phyloP scores from a whole-genome alignment of 164 flowering plant species.

The Magnolia officinalis region DNA sequence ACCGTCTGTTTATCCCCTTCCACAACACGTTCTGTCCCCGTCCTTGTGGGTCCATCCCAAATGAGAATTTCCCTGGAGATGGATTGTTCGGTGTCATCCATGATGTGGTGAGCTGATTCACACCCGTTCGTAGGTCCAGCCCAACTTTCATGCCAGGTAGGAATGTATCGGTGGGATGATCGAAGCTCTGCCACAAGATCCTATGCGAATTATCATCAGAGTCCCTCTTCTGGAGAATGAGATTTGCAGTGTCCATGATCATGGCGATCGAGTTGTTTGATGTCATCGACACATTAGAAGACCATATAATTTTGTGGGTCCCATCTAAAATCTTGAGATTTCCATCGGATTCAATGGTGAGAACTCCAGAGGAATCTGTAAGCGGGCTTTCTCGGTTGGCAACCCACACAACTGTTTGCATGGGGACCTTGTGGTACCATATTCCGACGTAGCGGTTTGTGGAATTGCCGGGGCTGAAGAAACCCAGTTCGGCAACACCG shows the following conservation, averaged over 20 bases:
- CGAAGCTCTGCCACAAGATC: conserved; percentile 31
- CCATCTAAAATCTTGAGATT: conserved; percentile 12
- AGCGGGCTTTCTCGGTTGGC: conserved; percentile 24
- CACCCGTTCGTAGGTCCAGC: conserved; percentile 13
- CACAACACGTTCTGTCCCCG: not conserved
- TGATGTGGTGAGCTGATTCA: conserved; percentile 12
- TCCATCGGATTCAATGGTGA: conserved; percentile 6
- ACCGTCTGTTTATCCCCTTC: not conserved
- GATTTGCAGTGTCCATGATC: conserved; percentile 18
- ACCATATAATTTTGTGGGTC: conserved; percentile 5
- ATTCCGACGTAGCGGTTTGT: conserved; percentile 19
- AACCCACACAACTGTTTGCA: conserved; percentile 20
- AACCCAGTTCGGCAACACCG: conserved; percentile 12
- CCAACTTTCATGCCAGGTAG: conserved; percentile 25
- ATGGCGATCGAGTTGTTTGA: not conserved
- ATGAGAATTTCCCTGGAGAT: conserved; percentile 16
- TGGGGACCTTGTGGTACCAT: conserved; percentile 15
- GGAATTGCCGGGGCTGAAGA: conserved; percentile 22
- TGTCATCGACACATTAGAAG: not conserved
- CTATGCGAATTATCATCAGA: not conserved
- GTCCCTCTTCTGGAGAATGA: not conserved
- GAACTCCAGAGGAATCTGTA: conserved; percentile 13
- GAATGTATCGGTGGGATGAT: conserved; percentile 30
- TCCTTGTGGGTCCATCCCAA: conserved; percentile 13
- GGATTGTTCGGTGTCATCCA: conserved; percentile 39